Base-by-base conservation (phyloP, 345 rosid species). In the Linum tenue region DNA sequence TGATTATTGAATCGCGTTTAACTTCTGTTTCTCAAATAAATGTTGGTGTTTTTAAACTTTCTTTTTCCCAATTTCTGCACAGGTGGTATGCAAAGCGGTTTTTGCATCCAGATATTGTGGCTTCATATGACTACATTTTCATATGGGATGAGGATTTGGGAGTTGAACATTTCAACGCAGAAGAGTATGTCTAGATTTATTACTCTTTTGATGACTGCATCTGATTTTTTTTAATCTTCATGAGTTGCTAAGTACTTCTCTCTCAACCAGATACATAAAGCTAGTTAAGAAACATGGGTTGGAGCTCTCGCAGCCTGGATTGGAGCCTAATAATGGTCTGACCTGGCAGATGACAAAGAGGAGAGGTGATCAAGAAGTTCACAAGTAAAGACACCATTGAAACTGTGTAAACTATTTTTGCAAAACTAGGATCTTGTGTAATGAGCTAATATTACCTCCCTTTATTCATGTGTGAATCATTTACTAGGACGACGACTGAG, bases 81-180 rank as follows among this genome's bases (percentile, higher is more conserved):
- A 94, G 97, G 99, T 91, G 99, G 99, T 95, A 91, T 76, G 99
- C 99, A 59, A 95, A 95, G 83, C 87, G 99, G 60, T 95, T 95
- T 76, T 81, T 95, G 83, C 99, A 95, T 78, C 99, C 99, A 62
- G 89, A 87, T 82, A 88, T 95, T 39, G 87, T 95, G 67, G 97
- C 99, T 50, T 50, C 86, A 12, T 95, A 95, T 72, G 99, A 95
- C 70, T 95, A 91, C 78, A 85, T 94, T 64, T 94, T 94, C 74
- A 85, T 90, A 59, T 94, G 99, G 96, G 97, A 90, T 60, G 99
- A 95, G 75, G 99, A 94, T 74, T 81, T 94, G 61, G 96, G 97
- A 37, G 99, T 94, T 10, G 90, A 89, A 72, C 87, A 94, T 80
- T 94, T 91, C 67, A 70, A 87, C 71, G 92, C 95, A 60, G 97